Evolutionary conservation across 805 yeast genomes (phyloP), one percentile per base, ranked within the genome.

Genomic region (Schwanniomyces sp.): DNA sequence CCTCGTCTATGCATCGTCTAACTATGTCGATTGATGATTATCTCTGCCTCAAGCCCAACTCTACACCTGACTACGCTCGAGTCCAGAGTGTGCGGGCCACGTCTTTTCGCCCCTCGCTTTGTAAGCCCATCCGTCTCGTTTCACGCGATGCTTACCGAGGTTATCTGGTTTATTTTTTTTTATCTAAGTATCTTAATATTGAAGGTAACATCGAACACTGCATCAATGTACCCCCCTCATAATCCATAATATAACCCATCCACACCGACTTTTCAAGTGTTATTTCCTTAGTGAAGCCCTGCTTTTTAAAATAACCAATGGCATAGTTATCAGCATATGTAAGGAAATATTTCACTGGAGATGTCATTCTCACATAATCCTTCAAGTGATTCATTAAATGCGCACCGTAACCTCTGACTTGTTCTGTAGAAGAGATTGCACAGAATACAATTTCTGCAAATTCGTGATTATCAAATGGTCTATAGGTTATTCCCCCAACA

Each of bases 271-370:
- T 86, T 32, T 92, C 94, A 47, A 94, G 76, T 7, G 96, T 79
- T 34, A 94, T 88, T 51, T 92, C 97, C 64, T 94, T 94, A 14
- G 97, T 91, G 68, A 94, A 94, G 1, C 99, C 99, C 69, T 94
- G 99, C 62, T 94, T 94, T 60, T 92, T 92, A 77, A 94, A 94
- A 67, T 92, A 94, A 2, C 99, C 99, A 67, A 94, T 92, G 47
- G 99, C 99, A 66, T 94, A 94, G 69, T 94, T 94, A 74, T 94
- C 99, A 4, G 99, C 99, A 70, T 94, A 92, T 0, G 98, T 92
- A 52, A 92, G 67, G 62, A 92, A 92, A 64, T 92, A 85, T 68
- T 83, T 84, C 47, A 92, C 85, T 25, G 86, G 88, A 7, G 95
- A 82, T 0, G 97, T 91, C 17, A 90, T 85, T 55, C 90, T 77